Base-by-base conservation (phyloP, 768 basidiomycete species). In the Macrolepiota albuminosa region DNA sequence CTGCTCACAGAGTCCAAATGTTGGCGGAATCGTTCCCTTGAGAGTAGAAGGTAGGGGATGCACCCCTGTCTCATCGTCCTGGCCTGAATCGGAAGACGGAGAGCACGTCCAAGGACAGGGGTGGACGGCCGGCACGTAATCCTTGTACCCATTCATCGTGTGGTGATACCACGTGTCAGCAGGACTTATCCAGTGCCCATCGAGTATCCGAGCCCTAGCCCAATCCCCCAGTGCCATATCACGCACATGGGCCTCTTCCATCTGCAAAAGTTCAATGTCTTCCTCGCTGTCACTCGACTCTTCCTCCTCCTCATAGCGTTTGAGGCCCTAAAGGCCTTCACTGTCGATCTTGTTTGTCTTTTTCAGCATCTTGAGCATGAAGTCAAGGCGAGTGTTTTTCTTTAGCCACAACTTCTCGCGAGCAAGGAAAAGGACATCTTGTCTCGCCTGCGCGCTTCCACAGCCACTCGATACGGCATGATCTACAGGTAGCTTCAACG, bases 401-500 rank as follows among this genome's bases (percentile, higher is more conserved):
- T 84, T 75, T 51, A 91, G 69, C 90, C 90, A 92, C 57, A 21
- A 21, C 21, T 21, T 21, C 1, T 21, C 21, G 21, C 21, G 21
- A 21, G 21, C 21, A 21, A 21, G 70, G 34, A 68, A 68, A 37
- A 90, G 68, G 21, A 91, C 84, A 49, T 88, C 85, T 48, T 68
- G 75, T 78, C 4, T 69, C 61, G n/a, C 71, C 67, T n/a, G 82
- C 84, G 21, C 81, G 78, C 21, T 78, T 77, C 84, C 84, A 87
- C 4, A 92, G 74, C 76, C 80, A 21, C 21, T 21, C 21, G 21
- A 21, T 21, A 21, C 21, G 21, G 21, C 21, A 21, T 21, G 21
- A 21, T 43, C 84, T 79, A 69, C 89, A 92, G 8, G 89, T 91
- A 1, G 86, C 77, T 34, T 85, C 83, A 11, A 87, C 78, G 5